Evolutionary conservation across 169 alveolate genomes (phyloP).

Genomic region (Cryptosporidium sp.): DNA sequence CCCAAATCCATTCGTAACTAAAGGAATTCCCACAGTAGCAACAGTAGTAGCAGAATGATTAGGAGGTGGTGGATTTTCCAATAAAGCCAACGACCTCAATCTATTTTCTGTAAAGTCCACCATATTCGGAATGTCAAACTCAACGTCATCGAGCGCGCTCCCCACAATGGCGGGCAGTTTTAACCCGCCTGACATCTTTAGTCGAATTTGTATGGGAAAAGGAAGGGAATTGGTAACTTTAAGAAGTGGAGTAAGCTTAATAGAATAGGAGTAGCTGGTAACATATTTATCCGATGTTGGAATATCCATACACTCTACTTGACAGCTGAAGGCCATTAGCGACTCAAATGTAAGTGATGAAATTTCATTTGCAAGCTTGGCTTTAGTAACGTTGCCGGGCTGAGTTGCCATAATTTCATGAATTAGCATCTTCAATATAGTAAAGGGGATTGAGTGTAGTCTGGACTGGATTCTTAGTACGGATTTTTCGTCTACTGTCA

Average conservation of each 20-base stretch:
- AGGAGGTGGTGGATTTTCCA: neutral
- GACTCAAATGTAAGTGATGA: conserved; percentile 47
- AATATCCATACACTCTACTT: conserved; percentile 52
- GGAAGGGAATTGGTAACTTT: conserved; percentile 46
- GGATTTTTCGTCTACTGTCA: conserved; percentile 25
- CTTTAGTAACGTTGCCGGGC: conserved; percentile 61
- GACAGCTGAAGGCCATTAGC: conserved; percentile 50
- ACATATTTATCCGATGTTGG: conserved; percentile 69
- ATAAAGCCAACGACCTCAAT: conserved; percentile 6
- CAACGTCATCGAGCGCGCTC: neutral
- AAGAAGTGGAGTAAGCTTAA: conserved; percentile 44
- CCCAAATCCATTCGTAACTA: neutral
- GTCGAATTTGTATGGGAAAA: conserved; percentile 65
- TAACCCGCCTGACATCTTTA: conserved; percentile 32
- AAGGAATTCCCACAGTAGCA: neutral
- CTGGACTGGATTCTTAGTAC: conserved; percentile 48
- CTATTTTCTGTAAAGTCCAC: conserved; percentile 8
- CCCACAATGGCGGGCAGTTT: conserved; percentile 8
- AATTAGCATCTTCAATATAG: conserved; percentile 23
- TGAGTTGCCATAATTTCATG: conserved; percentile 64
- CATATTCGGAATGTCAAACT: conserved; percentile 8
- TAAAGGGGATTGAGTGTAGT: conserved; percentile 41
- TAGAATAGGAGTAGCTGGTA: conserved; percentile 53
- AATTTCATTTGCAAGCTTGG: conserved; percentile 28
- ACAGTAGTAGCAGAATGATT: neutral